Evolutionary conservation across 176 grass and related monocot genomes (phyloP), one percentile per base, ranked within the genome.

Genomic region (Eragrostis curvula): DNA sequence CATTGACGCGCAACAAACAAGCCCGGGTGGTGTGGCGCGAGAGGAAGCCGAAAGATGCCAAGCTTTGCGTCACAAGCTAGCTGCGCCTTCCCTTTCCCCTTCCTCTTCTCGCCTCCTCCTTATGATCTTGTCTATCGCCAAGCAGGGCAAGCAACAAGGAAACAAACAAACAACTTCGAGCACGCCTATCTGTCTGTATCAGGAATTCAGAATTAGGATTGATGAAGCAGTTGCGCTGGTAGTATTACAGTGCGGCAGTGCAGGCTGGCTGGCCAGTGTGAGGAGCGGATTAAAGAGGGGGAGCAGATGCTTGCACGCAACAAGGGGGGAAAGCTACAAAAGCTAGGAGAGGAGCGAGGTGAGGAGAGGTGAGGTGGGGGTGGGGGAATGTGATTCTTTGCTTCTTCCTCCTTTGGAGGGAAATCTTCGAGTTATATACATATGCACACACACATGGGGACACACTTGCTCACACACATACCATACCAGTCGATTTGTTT

Each of bases 371-470:
- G 18, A 70, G 32, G 59, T 28, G 36, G 48, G 20, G 41, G 36
- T 68, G 61, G 55, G 68, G 79, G 51, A 83, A 95, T 88, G 65
- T 74, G 93, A 95, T 95, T 87, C 90, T 84, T 92, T 92, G 90
- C 90, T 92, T 92, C 77, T 77, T 46, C 72, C 79, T 69, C 69
- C 87, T 92, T 88, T 78, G 88, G 78, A 88, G 72, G 85, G 82
- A 93, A 90, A 93, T 76, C 67, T 18, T 10, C 17, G 3, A 2
- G 24, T 29, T 63, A 21, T 80, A 53, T 76, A 65, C 61, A 51
- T 9, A 51, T 55, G 28, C 41, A 46, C 12, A 4, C 79, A 66
- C 36, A 49, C 27, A 87, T 39, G 73, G 73, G 45, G 66, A 24
- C 68, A 86, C 68, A 45, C 28, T 59, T n/a, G n/a, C 14, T 7